Percentiles rank a stretch among this genome's conserved stretches.
Conservation (phyloP, 345 rosid genomes). For the Lepidium sativum region DNA sequence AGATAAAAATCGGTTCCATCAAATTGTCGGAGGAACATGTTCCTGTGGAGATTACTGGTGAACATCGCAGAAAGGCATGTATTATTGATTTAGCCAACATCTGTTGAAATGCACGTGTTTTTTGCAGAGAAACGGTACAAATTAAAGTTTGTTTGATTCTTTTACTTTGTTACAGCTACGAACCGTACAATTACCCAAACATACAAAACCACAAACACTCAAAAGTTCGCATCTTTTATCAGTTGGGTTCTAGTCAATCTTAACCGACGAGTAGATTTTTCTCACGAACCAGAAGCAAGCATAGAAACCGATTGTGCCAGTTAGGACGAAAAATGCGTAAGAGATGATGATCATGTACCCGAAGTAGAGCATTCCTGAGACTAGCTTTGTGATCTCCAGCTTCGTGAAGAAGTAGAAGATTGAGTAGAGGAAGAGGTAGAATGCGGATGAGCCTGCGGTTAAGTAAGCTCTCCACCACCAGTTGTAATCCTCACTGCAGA, state of each 20-base stretch:
- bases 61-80: conserved; percentile 1
- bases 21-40: conserved; percentile 49
- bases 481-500: conserved; percentile 90
- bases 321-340: conserved; percentile 83
- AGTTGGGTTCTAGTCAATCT: conserved; percentile 58
- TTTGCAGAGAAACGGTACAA: conserved; percentile 2
- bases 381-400: conserved; percentile 83
- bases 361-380: conserved; percentile 84
- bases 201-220: conserved; percentile 26
- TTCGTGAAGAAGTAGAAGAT: conserved; percentile 94
- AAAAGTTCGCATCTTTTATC: conserved; percentile 17
- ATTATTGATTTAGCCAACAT: conserved; percentile 13
- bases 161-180: conserved; percentile 26
- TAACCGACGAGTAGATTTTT: conserved; percentile 91
- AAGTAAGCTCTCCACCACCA: conserved; percentile 99
- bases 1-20: conserved; percentile 77
- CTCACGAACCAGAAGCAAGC: conserved; percentile 98
- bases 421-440: conserved; percentile 93
- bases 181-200: conserved; percentile 18
- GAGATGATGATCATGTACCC: conserved; percentile 88
- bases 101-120: conserved; percentile 11
- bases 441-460: conserved; percentile 90
- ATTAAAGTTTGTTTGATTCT: conserved; percentile 12
- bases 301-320: conserved; percentile 91
- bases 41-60: conserved; percentile 91